phyloP scores from a whole-genome alignment of 2,329 filamentous ascomycete species.

The Colletotrichum lentis region DNA sequence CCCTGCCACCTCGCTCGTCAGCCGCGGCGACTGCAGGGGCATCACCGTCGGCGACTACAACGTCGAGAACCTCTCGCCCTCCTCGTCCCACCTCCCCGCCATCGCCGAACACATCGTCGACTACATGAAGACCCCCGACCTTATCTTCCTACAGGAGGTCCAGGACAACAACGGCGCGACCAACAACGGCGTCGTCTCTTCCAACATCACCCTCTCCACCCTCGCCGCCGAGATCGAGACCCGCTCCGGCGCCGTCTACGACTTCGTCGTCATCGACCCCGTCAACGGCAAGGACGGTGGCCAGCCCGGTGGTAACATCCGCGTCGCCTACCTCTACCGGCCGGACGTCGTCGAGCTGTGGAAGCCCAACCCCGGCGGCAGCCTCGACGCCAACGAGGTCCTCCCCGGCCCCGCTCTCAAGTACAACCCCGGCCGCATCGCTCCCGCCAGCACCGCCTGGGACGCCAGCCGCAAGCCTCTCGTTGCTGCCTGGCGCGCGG shows the following conservation, averaged over 20 bases:
- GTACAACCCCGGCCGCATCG: constrained; percentile 75
- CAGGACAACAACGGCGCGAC: constrained; percentile 71
- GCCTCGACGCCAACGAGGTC: constrained; percentile 65
- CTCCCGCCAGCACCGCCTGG: constrained; percentile 68
- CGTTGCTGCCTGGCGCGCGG: constrained; percentile 69
- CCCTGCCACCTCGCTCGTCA: constrained; percentile 60
- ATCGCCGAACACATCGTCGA: constrained; percentile 72
- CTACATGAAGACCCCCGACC: constrained; percentile 68
- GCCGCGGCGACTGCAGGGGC: constrained; percentile 64
- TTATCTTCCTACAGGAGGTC: constrained; percentile 75
- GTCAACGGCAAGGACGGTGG: constrained; percentile 70
- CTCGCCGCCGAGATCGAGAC: constrained; percentile 62
- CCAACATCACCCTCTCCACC: constrained; percentile 66
- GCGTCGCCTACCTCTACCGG: constrained; percentile 74
- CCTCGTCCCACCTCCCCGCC: constrained; percentile 61
- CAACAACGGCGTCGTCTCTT: constrained; percentile 64
- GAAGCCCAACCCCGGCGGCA: constrained; percentile 64
- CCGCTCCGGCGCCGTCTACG: constrained; percentile 61
- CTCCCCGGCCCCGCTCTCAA: constrained; percentile 65
- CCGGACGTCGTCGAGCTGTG: constrained; percentile 66
- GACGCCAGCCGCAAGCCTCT: constrained; percentile 71
- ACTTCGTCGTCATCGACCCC: constrained; percentile 67
- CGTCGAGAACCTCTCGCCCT: constrained; percentile 71
- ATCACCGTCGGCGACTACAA: constrained; percentile 75
- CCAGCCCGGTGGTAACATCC: constrained; percentile 75